Evolutionary conservation across 345 rosid genomes (phyloP).

Genomic region (Bruguiera gymnorhiza): DNA sequence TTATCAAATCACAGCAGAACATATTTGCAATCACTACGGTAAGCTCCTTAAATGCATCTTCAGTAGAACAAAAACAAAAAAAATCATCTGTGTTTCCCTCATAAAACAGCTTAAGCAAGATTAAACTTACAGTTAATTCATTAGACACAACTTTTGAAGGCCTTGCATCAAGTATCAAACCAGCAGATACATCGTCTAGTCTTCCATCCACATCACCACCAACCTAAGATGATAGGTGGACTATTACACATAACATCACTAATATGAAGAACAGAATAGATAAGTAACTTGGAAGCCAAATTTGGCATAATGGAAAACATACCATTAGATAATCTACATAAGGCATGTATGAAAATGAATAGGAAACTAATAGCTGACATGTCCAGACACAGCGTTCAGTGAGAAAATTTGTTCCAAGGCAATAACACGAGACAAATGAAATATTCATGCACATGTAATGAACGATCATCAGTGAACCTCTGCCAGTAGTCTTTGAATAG

Average conservation of each 20-base stretch:
- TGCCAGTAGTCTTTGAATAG: not conserved
- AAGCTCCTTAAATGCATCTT: too few relatives aligned
- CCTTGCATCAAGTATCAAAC: constrained; percentile 80
- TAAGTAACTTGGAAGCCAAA: not conserved
- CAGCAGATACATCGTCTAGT: constrained; percentile 87
- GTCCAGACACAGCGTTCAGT: not conserved
- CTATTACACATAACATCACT: constrained; percentile 12
- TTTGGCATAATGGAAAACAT: not conserved
- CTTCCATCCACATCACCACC: constrained; percentile 76
- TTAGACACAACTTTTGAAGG: constrained; percentile 94
- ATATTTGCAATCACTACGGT: too few relatives aligned
- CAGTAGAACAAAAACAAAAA: not conserved
- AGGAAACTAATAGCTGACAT: not conserved
- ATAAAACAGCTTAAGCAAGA: not conserved
- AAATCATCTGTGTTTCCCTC: not conserved
- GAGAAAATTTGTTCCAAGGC: not conserved
- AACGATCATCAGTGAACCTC: too few relatives aligned
- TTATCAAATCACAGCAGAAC: too few relatives aligned
- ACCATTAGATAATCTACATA: not conserved
- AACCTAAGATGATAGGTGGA: constrained; percentile 44
- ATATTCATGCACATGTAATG: not conserved
- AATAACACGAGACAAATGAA: not conserved
- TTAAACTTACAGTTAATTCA: constrained; percentile 83
- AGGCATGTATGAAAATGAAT: not conserved
- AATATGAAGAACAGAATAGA: not conserved